Conservation (phyloP, 129 eudicot genomes). For the Calendula officinalis region DNA sequence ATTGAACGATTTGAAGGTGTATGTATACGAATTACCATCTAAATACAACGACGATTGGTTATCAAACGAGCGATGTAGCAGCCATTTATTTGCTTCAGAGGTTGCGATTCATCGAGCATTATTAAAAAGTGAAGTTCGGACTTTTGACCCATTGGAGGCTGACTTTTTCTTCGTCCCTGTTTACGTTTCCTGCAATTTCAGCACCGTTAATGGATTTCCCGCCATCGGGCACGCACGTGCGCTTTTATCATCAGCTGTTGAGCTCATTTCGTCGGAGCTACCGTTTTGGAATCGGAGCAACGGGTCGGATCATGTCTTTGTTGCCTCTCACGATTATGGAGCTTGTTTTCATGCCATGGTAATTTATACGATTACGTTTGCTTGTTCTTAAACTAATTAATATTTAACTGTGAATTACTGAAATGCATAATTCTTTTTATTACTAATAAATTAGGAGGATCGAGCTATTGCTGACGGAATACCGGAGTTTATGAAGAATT, state of each 20-base stretch:
- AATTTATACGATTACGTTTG: not conserved
- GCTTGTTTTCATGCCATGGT: constrained; percentile 97
- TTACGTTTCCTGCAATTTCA: constrained; percentile 90
- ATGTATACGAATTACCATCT: constrained; percentile 67
- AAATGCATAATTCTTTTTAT: not conserved
- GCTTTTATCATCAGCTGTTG: constrained; percentile 58
- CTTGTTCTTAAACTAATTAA: too few species aligned
- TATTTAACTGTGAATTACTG: too few species aligned
- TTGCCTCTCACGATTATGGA: constrained; percentile 93
- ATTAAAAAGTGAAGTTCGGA: constrained; percentile 48
- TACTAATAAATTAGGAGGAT: constrained; percentile 51
- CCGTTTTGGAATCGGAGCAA: constrained; percentile 85
- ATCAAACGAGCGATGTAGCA: constrained; percentile 50
- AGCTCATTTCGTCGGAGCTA: constrained; percentile 46
- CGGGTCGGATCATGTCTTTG: constrained; percentile 86
- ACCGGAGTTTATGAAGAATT: constrained; percentile 66
- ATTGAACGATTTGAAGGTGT: constrained; percentile 59
- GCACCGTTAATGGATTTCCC: constrained; percentile 88
- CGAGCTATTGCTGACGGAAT: constrained; percentile 76
- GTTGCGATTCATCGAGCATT: constrained; percentile 78
- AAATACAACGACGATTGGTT: constrained; percentile 76
- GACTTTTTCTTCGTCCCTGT: constrained; percentile 94
- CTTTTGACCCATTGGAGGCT: constrained; percentile 73
- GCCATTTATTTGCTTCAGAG: constrained; percentile 83
- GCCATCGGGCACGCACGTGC: constrained; percentile 81